phyloP scores from a whole-genome alignment of 2,329 filamentous ascomycete species.

The Kalmusia sp. region DNA sequence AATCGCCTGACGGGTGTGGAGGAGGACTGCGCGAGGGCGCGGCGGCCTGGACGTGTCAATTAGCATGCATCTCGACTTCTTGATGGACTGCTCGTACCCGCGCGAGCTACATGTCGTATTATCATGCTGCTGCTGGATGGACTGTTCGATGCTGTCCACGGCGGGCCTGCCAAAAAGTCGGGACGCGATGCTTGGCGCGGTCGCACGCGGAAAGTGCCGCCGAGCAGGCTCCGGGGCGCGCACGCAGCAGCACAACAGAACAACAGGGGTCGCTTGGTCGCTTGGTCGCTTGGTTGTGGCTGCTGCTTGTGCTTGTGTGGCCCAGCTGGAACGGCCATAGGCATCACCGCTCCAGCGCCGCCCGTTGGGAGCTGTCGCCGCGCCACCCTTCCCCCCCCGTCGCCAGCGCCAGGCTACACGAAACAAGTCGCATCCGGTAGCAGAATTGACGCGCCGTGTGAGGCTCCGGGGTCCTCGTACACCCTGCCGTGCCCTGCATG shows the following conservation, averaged over 20 bases:
- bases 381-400: no score
- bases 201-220: slow-evolving; percentile 3
- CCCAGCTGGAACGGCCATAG: no score
- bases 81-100: not conserved
- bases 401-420: no score
- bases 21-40: slow-evolving; percentile 42
- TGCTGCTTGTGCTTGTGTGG: no score
- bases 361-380: no score
- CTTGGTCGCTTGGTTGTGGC: no score
- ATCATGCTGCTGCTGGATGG: slow-evolving; percentile 14
- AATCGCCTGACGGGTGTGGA: slow-evolving; percentile 31
- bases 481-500: slow-evolving; percentile 6
- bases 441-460: not conserved
- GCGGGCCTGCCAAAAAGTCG: slow-evolving; percentile 11
- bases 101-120: slow-evolving; percentile 12
- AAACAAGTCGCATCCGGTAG: not conserved
- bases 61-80: not conserved
- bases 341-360: not conserved
- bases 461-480: not conserved
- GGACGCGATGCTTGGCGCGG: slow-evolving; percentile 6
- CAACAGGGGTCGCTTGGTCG: not conserved
- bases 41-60: slow-evolving; percentile 41
- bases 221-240: not conserved
- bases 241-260: not conserved
- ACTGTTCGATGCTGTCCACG: not conserved